Conservation (phyloP, 495 filamentous ascomycete genomes). For the Penicillium crystallinum region DNA sequence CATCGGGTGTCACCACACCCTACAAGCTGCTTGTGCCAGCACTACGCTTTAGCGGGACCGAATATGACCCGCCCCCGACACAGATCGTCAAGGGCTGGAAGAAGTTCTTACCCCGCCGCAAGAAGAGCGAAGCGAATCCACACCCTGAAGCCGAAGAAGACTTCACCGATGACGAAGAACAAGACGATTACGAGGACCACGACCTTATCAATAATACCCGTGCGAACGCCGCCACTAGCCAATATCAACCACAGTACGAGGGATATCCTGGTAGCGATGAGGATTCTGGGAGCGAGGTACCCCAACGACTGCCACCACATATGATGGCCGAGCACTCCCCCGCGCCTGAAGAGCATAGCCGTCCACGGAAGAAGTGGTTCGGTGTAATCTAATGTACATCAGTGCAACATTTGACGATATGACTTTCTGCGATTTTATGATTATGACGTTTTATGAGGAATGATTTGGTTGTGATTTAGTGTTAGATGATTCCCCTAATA, state of each 20-base stretch:
- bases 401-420: neutral
- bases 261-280: constrained; percentile 23
- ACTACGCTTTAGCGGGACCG: constrained; percentile 50
- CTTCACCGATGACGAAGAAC: constrained; percentile 23
- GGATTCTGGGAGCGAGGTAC: constrained; percentile 15
- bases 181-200: constrained; percentile 26
- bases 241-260: constrained; percentile 16
- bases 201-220: constrained; percentile 26
- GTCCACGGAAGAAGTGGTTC: constrained; percentile 37
- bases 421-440: constrained; percentile 3
- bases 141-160: constrained; percentile 20
- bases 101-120: constrained; percentile 33
- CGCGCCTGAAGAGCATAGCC: constrained; percentile 8
- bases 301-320: constrained; percentile 16
- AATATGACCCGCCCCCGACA: constrained; percentile 37
- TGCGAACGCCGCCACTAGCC: constrained; percentile 19
- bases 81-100: constrained; percentile 41
- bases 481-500: neutral
- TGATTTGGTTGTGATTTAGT: neutral
- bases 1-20: constrained; percentile 79
- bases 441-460: neutral
- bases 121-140: constrained; percentile 16
- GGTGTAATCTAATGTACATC: constrained; percentile 27
- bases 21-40: constrained; percentile 83
- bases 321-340: constrained; percentile 11